Percentiles rank a stretch among this genome's conserved stretches.
Conservation (phyloP, 2,329 filamentous ascomycete species). For the Phaeosphaeriaceae sp. region DNA sequence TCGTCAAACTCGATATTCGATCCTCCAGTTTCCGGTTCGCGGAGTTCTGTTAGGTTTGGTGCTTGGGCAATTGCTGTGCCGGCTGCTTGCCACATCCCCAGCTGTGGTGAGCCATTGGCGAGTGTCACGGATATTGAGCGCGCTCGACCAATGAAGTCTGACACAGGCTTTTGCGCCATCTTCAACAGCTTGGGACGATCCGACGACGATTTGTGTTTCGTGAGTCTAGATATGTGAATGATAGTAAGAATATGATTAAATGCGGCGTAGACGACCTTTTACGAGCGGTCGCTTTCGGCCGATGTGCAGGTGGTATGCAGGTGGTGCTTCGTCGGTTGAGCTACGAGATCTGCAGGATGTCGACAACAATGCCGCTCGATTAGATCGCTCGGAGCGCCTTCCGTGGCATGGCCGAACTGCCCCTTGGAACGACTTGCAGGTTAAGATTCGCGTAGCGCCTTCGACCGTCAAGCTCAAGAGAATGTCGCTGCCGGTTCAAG, state of each 20-base stretch:
- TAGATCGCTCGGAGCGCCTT: background rate
- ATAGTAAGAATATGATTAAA: too few species aligned
- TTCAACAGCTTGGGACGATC: too few species aligned
- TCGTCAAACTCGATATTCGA: conserved; percentile 27
- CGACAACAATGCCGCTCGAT: background rate
- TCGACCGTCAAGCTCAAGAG: background rate
- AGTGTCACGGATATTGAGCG: conserved; percentile 40
- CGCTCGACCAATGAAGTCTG: conserved; percentile 18
- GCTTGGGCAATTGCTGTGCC: conserved; percentile 49
- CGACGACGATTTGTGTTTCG: too few species aligned
- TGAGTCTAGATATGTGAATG: too few species aligned
- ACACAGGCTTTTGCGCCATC: conserved; percentile 16
- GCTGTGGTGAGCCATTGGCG: conserved; percentile 44
- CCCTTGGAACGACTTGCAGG: background rate
- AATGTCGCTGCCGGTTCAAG: too few species aligned
- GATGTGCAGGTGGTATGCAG: background rate
- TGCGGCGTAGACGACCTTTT: too few species aligned
- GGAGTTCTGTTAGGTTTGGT: conserved; percentile 51
- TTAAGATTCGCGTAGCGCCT: background rate
- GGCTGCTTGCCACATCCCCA: conserved; percentile 53
- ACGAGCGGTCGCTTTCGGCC: background rate
- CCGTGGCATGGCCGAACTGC: background rate
- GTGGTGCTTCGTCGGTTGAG: background rate
- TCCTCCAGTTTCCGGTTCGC: conserved; percentile 17
- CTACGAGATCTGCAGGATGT: background rate